Conservation (phyloP, 2,329 filamentous ascomycete species). For the Calonectria pseudoturangicola region DNA sequence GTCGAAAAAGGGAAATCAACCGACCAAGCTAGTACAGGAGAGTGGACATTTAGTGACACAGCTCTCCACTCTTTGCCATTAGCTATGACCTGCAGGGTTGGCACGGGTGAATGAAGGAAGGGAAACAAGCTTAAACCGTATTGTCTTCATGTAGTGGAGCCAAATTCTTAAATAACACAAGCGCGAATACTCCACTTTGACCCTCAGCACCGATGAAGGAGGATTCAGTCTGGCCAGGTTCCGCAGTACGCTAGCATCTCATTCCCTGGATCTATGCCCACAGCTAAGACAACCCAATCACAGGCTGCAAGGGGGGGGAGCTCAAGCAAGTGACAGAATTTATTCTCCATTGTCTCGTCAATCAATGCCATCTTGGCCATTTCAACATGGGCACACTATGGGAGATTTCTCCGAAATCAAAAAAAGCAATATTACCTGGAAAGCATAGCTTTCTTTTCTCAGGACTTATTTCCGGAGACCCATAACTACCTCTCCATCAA, state of each 20-base stretch:
- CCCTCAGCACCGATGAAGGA: background rate
- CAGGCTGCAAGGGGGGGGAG: background rate
- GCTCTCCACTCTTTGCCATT: background rate
- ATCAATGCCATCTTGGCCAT: background rate
- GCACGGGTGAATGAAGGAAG: background rate
- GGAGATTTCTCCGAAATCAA: background rate
- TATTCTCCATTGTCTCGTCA: background rate
- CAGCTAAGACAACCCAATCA: background rate
- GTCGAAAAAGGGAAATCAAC: background rate
- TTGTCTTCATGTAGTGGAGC: background rate
- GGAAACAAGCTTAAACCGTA: background rate
- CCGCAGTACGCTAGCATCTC: background rate
- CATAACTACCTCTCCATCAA: background rate
- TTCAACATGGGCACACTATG: background rate
- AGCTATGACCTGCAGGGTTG: background rate
- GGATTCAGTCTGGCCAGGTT: background rate
- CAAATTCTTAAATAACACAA: background rate
- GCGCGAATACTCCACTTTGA: background rate
- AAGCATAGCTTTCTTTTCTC: background rate
- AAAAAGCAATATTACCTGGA: background rate
- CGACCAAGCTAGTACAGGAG: background rate
- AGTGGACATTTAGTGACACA: background rate
- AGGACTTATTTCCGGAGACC: background rate
- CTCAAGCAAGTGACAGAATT: background rate
- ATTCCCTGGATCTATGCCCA: background rate